Conservation (phyloP, 495 filamentous ascomycete genomes). For the Talaromyces nanjingensis region DNA sequence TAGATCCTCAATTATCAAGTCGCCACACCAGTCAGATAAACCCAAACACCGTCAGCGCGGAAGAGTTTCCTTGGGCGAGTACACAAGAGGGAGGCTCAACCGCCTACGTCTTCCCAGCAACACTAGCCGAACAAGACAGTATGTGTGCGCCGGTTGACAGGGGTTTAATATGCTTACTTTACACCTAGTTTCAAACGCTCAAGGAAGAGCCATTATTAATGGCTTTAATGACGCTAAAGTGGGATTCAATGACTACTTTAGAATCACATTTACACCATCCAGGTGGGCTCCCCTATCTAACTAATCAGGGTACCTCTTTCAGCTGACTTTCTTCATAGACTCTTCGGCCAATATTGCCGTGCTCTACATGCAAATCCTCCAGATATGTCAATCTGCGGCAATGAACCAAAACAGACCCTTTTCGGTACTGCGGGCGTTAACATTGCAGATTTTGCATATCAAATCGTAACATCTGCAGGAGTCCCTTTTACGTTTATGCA, state of each 20-base stretch:
- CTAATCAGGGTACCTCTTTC: background rate
- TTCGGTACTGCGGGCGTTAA: background rate
- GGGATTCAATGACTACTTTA: background rate
- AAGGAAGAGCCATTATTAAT: too few relatives aligned
- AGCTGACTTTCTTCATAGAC: background rate
- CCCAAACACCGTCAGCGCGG: background rate
- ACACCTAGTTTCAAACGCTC: too few relatives aligned
- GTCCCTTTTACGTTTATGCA: background rate
- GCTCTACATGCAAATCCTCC: background rate
- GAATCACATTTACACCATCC: background rate
- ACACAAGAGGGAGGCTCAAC: background rate
- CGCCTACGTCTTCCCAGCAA: background rate
- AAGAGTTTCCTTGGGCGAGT: background rate
- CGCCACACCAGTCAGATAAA: background rate
- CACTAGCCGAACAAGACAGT: background rate
- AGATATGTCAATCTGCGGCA: background rate
- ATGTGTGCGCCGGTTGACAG: background rate
- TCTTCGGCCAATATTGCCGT: background rate
- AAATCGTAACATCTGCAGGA: background rate
- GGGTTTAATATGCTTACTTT: background rate
- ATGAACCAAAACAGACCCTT: background rate
- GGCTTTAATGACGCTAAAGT: too few relatives aligned
- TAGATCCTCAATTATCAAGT: background rate
- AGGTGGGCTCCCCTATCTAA: background rate
- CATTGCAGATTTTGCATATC: background rate